Base-by-base conservation (phyloP, 495 filamentous ascomycete genomes). In the Jackrogersella multiformis region DNA sequence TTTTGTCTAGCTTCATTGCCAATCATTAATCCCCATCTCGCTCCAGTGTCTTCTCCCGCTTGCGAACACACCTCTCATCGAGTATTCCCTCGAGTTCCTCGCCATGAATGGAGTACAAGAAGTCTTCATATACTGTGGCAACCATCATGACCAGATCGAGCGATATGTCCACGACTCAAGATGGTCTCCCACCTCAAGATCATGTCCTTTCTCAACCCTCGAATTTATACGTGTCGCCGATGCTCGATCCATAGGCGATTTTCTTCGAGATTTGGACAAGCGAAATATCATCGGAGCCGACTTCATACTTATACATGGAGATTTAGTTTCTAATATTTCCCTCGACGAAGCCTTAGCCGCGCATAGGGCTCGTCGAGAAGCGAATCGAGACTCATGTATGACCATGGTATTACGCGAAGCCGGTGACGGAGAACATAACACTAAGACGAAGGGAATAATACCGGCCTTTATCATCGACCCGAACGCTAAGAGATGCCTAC, bases 361-460 rank as follows among this genome's bases (percentile, higher is more conserved):
- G 35, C 95, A 99, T 75, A 87, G 91, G 54, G 87, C 88, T 46
- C 90, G 95, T 30, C 88, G 95, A 39, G 87, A 88, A 73, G 85
- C 86, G 51, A 91, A 96, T 78, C 94, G 95, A 73, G 93, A 97
- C 74, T 92, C 94, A 12, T 97, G 97, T 78, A 99, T 99, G 96
- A 99, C 95, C 21, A 93, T 98, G 88, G 83, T 99, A 20, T 79
- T 98, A 52, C 85, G 91, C 46, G 87, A 93, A 77, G 91, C 88
- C 2, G 92, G 92, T n/a, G 78, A 81, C 1, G 81, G 78, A 18
- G 66, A 74, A 24, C 92, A 97, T 76, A 82, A 90, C 16, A 92
- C 90, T 26, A 93, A 92, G 77, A 81, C 87, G 1, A 85, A 89
- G 35, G 86, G 88, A 1, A 84, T 90, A 59, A 88, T 85, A 12